phyloP scores from a whole-genome alignment of 768 basidiomycete species.

The Pulveroboletus sp. region DNA sequence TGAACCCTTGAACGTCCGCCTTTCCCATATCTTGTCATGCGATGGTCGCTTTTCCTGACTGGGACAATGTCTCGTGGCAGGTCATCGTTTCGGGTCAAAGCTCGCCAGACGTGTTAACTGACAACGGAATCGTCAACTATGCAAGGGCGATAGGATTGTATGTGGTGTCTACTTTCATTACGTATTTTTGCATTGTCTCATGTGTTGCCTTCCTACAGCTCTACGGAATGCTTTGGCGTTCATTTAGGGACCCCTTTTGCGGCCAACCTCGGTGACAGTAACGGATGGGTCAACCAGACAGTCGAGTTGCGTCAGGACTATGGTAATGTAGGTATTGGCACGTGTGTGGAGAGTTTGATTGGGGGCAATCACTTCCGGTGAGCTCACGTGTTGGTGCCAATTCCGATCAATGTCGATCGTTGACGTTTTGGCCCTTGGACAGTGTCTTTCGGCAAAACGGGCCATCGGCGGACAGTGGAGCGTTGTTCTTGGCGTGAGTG shows the following conservation, averaged over 20 bases:
- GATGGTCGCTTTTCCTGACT: background rate
- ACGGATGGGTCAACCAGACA: slow-evolving; percentile 41
- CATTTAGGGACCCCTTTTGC: slow-evolving; percentile 35
- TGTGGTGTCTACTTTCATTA: slow-evolving; percentile 13
- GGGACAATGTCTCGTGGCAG: slow-evolving; percentile 16
- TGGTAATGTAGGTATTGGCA: slow-evolving; percentile 32
- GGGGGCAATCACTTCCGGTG: slow-evolving; percentile 50
- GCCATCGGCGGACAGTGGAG: slow-evolving; percentile 40
- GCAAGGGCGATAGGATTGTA: slow-evolving; percentile 63
- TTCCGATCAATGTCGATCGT: background rate
- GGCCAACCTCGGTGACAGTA: slow-evolving; percentile 47
- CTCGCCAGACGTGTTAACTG: slow-evolving; percentile 51
- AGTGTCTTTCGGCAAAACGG: slow-evolving; percentile 59
- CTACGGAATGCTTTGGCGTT: slow-evolving; percentile 36
- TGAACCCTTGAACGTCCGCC: slow-evolving; percentile 41
- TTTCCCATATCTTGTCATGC: background rate
- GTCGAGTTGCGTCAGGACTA: slow-evolving; percentile 43
- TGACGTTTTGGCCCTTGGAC: background rate
- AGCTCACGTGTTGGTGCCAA: background rate
- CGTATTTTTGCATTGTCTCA: background rate
- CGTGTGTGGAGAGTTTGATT: slow-evolving; percentile 41
- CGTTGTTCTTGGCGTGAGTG: slow-evolving; percentile 57
- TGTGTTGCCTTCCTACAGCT: slow-evolving; percentile 19
- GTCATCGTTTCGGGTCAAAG: slow-evolving; percentile 65
- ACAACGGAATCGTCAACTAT: slow-evolving; percentile 53